A percentile compares a stretch with the other conserved stretches of the same genome.
phyloP scores from a whole-genome alignment of 176 grass and related monocot genomes.

The Neostapfia colusana region DNA sequence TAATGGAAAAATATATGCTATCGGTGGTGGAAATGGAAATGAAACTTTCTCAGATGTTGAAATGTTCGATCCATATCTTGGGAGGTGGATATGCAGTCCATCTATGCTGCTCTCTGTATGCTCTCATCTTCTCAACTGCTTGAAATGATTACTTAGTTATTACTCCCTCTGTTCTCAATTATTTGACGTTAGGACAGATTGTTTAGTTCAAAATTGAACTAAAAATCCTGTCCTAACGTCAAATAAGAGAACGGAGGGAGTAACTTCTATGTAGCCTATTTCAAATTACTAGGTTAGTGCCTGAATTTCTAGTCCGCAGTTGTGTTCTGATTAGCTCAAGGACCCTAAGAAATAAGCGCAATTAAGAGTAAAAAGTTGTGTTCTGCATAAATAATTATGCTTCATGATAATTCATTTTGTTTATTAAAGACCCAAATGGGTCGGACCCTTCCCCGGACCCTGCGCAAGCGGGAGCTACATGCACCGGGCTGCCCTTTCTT shows the following conservation, averaged over 20 bases:
- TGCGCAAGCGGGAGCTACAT: too few species aligned
- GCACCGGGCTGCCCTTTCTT: too few species aligned
- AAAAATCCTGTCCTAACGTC: too few species aligned
- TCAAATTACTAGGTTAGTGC: background rate
- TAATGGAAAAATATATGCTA: constrained; percentile 74
- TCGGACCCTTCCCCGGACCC: too few species aligned
- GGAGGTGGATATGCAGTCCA: constrained; percentile 67
- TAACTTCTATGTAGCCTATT: constrained; percentile 15
- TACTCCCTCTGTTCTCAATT: too few species aligned
- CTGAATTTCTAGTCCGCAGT: background rate
- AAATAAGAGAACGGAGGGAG: too few species aligned
- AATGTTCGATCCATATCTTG: constrained; percentile 83
- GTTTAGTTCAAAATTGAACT: too few species aligned
- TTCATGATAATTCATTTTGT: constrained; percentile 28
- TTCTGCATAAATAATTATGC: constrained; percentile 9
- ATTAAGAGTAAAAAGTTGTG: background rate
- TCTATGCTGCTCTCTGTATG: constrained; percentile 60
- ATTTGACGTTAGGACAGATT: too few species aligned
- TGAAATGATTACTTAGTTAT: constrained; percentile 19
- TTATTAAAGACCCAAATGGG: too few species aligned
- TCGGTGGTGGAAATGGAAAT: constrained; percentile 80
- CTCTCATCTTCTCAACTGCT: constrained; percentile 33
- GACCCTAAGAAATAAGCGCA: background rate
- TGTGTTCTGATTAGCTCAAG: constrained; percentile 7
- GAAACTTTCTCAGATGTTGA: constrained; percentile 76